A percentile compares a stretch with the other conserved stretches of the same genome.
These are phyloP conservation scores for Golovinomyces cichoracearum DNA, from an alignment of 2,329 filamentous ascomycete genomes.

Conservation along the genomic window DNA sequence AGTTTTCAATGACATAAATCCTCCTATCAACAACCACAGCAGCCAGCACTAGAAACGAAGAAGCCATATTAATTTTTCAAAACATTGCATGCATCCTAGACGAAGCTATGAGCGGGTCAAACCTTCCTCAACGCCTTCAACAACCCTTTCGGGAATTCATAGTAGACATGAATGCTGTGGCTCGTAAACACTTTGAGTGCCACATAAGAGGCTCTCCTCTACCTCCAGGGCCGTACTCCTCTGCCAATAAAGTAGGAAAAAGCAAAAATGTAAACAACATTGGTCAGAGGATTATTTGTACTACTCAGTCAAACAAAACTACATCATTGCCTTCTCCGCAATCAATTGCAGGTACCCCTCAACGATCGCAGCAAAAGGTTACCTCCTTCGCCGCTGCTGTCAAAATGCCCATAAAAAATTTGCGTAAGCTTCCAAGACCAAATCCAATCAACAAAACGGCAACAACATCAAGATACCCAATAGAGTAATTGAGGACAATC, in stretches of 20 bases:
- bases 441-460: no score
- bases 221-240: not conserved
- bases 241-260: not conserved
- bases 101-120: not conserved
- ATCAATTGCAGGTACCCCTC: no score
- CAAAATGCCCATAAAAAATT: no score
- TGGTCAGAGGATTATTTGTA: no score
- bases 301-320: no score
- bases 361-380: no score
- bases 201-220: not conserved
- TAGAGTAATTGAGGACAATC: not conserved
- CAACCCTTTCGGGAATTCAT: not conserved
- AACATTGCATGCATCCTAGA: not conserved
- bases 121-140: not conserved
- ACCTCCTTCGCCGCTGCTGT: no score
- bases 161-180: not conserved
- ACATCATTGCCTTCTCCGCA: no score
- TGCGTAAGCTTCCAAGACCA: no score
- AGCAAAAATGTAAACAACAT: no score
- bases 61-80: not conserved
- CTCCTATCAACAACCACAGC: not conserved
- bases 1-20: not conserved
- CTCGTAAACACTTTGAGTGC: not conserved
- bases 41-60: not conserved
- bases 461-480: no score